Evolutionary conservation across 2,329 filamentous ascomycete genomes (phyloP), one percentile per base, ranked within the genome.

Genomic region (Sporothrix euskadiensis): DNA sequence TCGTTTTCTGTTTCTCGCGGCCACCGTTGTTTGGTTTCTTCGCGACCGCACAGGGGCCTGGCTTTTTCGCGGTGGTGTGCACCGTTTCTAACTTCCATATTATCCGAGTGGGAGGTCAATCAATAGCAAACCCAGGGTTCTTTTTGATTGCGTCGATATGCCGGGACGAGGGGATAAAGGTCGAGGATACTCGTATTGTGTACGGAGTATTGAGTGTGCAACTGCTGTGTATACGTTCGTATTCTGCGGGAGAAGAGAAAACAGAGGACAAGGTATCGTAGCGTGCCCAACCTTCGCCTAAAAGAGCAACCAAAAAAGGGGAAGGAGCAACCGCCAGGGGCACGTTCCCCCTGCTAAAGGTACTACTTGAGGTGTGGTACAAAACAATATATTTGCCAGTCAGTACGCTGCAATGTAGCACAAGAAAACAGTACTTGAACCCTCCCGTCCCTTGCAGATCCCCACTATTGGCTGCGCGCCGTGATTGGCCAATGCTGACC

Each of bases 401-500:
- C 7, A n/a, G 30, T 56, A 16, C 10, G 0, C 5, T 35, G 14
- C 2, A 16, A 32, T 69, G 66, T 69, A 69, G 47, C 47, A 16
- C 30, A 54, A 19, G 1, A 69, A 52, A 35, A 5, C 19, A 63
- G 9, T 47, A 71, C 70, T 63, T 65, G 30, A 9, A 49, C 19
- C 66, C 39, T 32, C 19, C 57, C 69, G 44, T 41, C 73, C 75
- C 75, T 71, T 69, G 71, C 54, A 65, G 12, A 71, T 69, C 30
- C 69, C 73, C 75, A 72, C 59, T n/a, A 9, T 4, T 8, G n/a
- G 2, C 4, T n/a, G 9, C n/a, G 30, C 44, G n/a, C 14, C 44
- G 32, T 39, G 47, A 74, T 75, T 75, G 74, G 72, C 57, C 57
- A 14, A 41, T 56, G 41, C n/a, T 69, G 66, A 49, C 59, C 61